Conservation (phyloP, 2,329 filamentous ascomycete species). For the Nannizziopsis arthrosporioides region DNA sequence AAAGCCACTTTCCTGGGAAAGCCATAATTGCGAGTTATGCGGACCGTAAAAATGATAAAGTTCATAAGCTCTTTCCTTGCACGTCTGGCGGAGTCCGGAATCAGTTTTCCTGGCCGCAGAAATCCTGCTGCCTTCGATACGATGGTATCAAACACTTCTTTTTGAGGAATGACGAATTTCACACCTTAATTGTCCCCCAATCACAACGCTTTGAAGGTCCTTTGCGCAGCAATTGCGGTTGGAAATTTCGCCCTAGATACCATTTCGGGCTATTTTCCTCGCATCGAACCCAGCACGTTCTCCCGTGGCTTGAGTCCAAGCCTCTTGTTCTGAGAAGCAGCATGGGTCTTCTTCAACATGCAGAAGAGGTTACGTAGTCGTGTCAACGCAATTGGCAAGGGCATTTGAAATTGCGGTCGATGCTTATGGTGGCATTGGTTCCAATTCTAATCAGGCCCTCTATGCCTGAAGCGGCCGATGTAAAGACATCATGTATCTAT, state of each 20-base stretch:
- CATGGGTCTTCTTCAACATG: background rate
- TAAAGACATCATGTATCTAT: no score
- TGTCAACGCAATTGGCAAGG: background rate
- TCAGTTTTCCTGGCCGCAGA: background rate
- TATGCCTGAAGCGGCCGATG: background rate
- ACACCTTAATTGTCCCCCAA: no score
- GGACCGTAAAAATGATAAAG: no score
- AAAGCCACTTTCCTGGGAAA: no score
- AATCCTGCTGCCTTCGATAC: slow-evolving; percentile 1
- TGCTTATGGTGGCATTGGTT: background rate
- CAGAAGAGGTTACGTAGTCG: background rate
- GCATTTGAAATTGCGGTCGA: background rate
- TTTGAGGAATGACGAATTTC: background rate
- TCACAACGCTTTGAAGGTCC: no score
- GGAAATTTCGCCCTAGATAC: background rate
- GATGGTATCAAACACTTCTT: background rate
- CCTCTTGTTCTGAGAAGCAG: no score
- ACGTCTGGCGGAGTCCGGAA: no score
- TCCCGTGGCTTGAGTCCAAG: no score
- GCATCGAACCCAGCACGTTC: background rate
- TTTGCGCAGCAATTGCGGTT: background rate
- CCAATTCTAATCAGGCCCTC: background rate
- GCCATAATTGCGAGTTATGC: no score
- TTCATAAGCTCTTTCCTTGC: no score
- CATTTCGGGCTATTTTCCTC: background rate